Percentiles rank a stretch among this genome's conserved stretches.
Evolutionary conservation across 306 rosid genomes (phyloP).

Genomic region (Spatholobus suberectus): DNA sequence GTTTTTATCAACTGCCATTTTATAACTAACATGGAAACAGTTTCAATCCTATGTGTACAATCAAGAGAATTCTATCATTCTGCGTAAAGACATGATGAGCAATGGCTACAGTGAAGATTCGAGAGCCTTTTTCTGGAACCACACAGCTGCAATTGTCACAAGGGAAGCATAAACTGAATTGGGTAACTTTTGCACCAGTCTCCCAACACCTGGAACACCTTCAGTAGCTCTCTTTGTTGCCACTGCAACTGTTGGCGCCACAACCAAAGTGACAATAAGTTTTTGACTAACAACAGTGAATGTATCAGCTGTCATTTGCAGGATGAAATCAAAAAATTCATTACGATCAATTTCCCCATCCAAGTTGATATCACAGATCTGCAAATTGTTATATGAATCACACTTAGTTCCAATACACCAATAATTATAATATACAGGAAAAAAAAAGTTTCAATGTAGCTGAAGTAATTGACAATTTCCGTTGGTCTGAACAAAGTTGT

Average conservation of each 20-base stretch:
- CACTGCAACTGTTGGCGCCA: slow-evolving; percentile 85
- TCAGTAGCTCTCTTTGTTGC: slow-evolving; percentile 88
- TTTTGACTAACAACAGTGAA: slow-evolving; percentile 64
- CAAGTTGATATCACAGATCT: slow-evolving; percentile 64
- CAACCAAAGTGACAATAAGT: slow-evolving; percentile 69
- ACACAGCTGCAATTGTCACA: slow-evolving; percentile 61
- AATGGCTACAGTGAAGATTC: neutral
- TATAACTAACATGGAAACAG: neutral
- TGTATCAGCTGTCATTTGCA: slow-evolving; percentile 63
- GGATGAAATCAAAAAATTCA: slow-evolving; percentile 66
- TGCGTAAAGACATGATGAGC: slow-evolving; percentile 22
- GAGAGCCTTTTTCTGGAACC: slow-evolving; percentile 52
- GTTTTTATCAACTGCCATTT: slow-evolving; percentile 5
- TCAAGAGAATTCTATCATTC: neutral
- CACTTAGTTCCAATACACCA: neutral
- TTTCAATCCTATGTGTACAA: slow-evolving; percentile 24
- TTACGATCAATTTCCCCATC: slow-evolving; percentile 65
- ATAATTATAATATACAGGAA: neutral
- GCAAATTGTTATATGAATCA: slow-evolving; percentile 38
- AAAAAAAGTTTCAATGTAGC: neutral
- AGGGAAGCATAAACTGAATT: slow-evolving; percentile 75
- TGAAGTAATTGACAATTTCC: slow-evolving; percentile 15
- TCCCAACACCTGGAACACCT: slow-evolving; percentile 87
- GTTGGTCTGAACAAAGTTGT: neutral
- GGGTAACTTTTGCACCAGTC: slow-evolving; percentile 72